Percentiles rank a stretch among this genome's conserved stretches.
These are phyloP conservation scores for Leonotis leonurus DNA, from an alignment of 257 asterid genomes.

Conservation along the genomic window DNA sequence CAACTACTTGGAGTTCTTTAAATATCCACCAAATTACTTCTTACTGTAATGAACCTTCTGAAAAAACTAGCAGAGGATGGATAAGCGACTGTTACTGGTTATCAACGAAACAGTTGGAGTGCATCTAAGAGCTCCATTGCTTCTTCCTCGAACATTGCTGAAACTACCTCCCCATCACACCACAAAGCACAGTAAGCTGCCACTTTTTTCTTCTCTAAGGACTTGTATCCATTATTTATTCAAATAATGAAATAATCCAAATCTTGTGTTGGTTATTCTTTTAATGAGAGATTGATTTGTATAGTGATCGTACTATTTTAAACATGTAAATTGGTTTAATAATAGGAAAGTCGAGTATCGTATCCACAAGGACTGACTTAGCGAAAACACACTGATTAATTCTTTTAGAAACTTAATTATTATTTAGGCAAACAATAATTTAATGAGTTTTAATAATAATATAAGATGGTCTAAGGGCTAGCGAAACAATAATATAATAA, in stretches of 20 bases:
- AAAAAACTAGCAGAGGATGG: conserved; percentile 66
- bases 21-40: conserved; percentile 70
- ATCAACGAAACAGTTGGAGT: conserved; percentile 35
- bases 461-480: too few relatives aligned
- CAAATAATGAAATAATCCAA: background rate
- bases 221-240: conserved; percentile 8
- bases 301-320: too few relatives aligned
- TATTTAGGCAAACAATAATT: too few relatives aligned
- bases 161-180: conserved; percentile 35
- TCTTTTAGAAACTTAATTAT: too few relatives aligned
- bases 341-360: too few relatives aligned
- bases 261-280: too few relatives aligned
- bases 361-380: too few relatives aligned
- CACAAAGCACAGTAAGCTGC: conserved; percentile 35
- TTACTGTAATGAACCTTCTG: conserved; percentile 66
- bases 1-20: conserved; percentile 83
- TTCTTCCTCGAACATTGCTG: conserved; percentile 55
- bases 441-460: too few relatives aligned
- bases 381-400: too few relatives aligned
- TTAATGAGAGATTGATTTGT: too few relatives aligned
- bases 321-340: too few relatives aligned
- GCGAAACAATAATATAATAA: too few relatives aligned
- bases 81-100: conserved; percentile 21
- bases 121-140: conserved; percentile 30
- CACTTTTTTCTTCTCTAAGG: conserved; percentile 5